Evolutionary conservation across 306 rosid species (phyloP).

Genomic region (Abrus pulchellus): DNA sequence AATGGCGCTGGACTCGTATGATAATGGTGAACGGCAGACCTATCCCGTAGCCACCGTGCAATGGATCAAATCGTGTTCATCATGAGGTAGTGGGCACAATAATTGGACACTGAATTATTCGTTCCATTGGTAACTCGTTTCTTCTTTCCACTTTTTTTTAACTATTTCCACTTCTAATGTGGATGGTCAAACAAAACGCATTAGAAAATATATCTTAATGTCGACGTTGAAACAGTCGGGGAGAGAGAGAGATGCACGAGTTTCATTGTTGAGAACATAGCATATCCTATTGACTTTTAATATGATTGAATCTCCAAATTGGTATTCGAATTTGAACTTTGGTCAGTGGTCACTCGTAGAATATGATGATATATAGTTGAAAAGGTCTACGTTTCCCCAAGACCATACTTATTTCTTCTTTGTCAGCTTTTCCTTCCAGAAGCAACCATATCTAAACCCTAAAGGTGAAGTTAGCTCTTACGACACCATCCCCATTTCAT

Average conservation of each 20-base stretch:
- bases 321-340: constrained; percentile 11
- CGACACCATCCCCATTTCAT: background rate
- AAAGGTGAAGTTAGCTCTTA: constrained; percentile 18
- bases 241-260: background rate
- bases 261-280: background rate
- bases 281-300: constrained; percentile 3
- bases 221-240: constrained; percentile 2
- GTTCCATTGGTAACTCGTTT: background rate
- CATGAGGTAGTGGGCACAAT: no score
- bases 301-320: background rate
- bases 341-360: background rate
- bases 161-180: background rate
- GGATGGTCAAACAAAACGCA: constrained; percentile 13
- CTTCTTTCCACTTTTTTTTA: background rate
- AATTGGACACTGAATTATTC: no score
- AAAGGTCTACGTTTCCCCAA: constrained; percentile 28
- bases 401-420: constrained; percentile 21
- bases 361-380: constrained; percentile 10
- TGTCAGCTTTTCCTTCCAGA: constrained; percentile 40
- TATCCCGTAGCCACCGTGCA: no score
- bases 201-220: background rate
- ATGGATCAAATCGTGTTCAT: no score
- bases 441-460: background rate
- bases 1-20: no score
- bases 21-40: no score